A percentile compares a stretch with the other conserved stretches of the same genome.
Evolutionary conservation across 768 basidiomycete genomes (phyloP).

Genomic region (Podaxis sp.): DNA sequence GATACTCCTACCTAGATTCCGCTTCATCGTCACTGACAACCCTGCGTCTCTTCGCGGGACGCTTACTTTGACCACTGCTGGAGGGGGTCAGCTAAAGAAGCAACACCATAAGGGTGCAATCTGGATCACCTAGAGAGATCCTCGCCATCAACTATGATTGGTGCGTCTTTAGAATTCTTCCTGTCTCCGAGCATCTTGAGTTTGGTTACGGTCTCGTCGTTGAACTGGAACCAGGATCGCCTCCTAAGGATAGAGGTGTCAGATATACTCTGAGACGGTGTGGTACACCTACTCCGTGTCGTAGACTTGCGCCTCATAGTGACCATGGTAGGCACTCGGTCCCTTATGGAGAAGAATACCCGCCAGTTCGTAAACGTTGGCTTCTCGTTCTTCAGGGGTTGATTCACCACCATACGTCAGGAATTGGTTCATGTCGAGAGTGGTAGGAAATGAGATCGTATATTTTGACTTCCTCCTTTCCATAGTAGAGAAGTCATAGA

Average conservation of each 20-base stretch:
- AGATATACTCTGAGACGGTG: background rate
- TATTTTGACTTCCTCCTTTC: constrained; percentile 89
- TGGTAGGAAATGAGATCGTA: constrained; percentile 71
- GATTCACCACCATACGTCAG: constrained; percentile 31
- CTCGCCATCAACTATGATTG: constrained; percentile 17
- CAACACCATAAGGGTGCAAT: background rate
- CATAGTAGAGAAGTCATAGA: constrained; percentile 76
- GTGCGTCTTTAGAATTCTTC: constrained; percentile 25
- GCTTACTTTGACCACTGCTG: constrained; percentile 33
- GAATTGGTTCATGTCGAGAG: constrained; percentile 72
- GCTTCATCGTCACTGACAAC: constrained; percentile 59
- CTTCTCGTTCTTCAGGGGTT: constrained; percentile 13
- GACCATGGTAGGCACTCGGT: constrained; percentile 87
- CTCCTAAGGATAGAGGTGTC: constrained; percentile 40
- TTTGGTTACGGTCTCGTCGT: constrained; percentile 81
- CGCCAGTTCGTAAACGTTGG: constrained; percentile 72
- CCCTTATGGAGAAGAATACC: constrained; percentile 91
- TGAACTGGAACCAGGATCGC: constrained; percentile 86
- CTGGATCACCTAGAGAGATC: constrained; percentile 23
- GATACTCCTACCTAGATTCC: background rate
- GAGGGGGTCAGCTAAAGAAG: background rate
- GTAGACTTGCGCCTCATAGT: constrained; percentile 85
- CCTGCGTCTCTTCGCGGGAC: constrained; percentile 45
- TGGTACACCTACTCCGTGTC: constrained; percentile 56
- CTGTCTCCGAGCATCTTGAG: constrained; percentile 56